phyloP scores from a whole-genome alignment of 768 basidiomycete species.

The Sarcomyxa edulis region DNA sequence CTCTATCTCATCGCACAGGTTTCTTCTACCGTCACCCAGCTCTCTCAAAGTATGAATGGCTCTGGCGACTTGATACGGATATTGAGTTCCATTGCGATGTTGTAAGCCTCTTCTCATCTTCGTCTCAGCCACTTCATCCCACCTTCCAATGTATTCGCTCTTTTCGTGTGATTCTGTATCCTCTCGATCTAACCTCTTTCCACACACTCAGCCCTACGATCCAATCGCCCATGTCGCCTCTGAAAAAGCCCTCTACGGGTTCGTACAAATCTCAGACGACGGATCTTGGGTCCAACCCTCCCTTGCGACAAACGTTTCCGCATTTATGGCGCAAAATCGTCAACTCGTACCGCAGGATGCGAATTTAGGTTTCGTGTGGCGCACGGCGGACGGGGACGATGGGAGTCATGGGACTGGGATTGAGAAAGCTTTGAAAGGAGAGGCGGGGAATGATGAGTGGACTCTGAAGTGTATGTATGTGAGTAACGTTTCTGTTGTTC shows the following conservation, averaged over 20 bases:
- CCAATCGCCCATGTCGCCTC: slow-evolving; percentile 19
- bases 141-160: not conserved
- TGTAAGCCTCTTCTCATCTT: slow-evolving; percentile 10
- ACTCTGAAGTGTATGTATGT: slow-evolving; percentile 23
- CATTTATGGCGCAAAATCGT: slow-evolving; percentile 12
- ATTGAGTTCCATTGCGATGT: slow-evolving; percentile 26
- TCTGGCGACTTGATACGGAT: slow-evolving; percentile 25
- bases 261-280: slow-evolving; percentile 21
- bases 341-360: slow-evolving; percentile 14
- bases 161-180: no score
- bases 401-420: no score
- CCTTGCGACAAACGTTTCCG: slow-evolving; percentile 22
- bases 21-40: slow-evolving; percentile 25
- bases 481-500: slow-evolving; percentile 8
- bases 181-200: no score
- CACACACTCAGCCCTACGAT: slow-evolving; percentile 27
- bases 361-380: slow-evolving; percentile 21
- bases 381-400: no score
- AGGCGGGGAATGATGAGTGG: slow-evolving; percentile 21
- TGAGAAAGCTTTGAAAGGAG: slow-evolving; percentile 18
- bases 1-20: slow-evolving; percentile 10
- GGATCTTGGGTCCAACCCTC: slow-evolving; percentile 21
- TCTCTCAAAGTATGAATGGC: slow-evolving; percentile 20
- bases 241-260: slow-evolving; percentile 20
- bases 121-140: not conserved